Percentiles rank a stretch among this genome's conserved stretches.
Evolutionary conservation across 352 stramenopile genomes (phyloP).

Genomic region (Plasmopara halstedii): DNA sequence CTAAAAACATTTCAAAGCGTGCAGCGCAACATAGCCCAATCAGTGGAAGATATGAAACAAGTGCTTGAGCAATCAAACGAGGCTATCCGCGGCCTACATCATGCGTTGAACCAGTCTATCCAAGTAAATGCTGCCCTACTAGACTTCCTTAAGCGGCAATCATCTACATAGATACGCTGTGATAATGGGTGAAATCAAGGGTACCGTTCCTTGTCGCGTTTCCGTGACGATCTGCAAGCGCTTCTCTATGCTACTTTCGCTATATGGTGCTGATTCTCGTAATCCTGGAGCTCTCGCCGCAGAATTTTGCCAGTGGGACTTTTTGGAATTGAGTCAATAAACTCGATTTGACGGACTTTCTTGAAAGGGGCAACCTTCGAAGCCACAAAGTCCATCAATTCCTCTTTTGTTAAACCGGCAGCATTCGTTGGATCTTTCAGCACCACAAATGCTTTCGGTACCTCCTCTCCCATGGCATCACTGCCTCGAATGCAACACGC

Average conservation of each 20-base stretch:
- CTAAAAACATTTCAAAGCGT: conserved; percentile 16
- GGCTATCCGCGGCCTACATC: conserved; percentile 13
- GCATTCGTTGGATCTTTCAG: conserved; percentile 38
- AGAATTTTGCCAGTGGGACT: conserved; percentile 88
- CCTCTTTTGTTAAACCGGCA: conserved; percentile 40
- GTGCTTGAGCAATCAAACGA: conserved; percentile 22
- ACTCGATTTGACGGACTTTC: conserved; percentile 80
- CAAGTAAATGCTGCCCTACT: conserved; percentile 22
- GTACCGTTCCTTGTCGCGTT: too few relatives aligned
- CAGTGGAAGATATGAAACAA: conserved; percentile 19
- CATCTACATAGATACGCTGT: conserved; percentile 4
- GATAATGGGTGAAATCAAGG: too few relatives aligned
- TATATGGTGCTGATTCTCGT: conserved; percentile 16
- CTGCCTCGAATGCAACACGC: conserved; percentile 50
- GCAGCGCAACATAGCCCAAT: conserved; percentile 17
- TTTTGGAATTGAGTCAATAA: conserved; percentile 83
- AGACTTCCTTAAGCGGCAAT: conserved; percentile 12
- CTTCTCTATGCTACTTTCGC: neutral
- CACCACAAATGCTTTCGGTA: conserved; percentile 88
- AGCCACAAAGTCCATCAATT: conserved; percentile 81
- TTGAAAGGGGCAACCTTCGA: conserved; percentile 83
- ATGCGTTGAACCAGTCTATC: conserved; percentile 19
- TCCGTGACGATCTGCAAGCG: too few relatives aligned
- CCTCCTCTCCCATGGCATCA: conserved; percentile 73
- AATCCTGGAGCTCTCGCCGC: conserved; percentile 61